Percentiles rank a stretch among this genome's conserved stretches.
Conservation (phyloP, 148 eudicot genomes). For the Cornus florida region DNA sequence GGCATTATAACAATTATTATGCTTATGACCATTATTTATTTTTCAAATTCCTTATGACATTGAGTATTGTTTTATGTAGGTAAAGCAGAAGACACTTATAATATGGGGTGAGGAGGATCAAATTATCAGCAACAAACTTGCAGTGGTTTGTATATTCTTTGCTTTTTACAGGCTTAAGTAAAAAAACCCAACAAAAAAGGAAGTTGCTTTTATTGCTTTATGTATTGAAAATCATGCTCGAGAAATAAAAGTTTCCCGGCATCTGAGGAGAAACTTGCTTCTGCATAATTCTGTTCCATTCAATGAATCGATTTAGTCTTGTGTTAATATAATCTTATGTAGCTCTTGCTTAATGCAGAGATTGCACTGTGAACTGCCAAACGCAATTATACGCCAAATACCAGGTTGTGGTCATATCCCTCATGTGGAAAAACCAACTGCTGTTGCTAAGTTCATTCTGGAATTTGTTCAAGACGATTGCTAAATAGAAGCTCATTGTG, state of each 20-base stretch:
- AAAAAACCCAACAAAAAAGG: not conserved
- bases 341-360: constrained; percentile 46
- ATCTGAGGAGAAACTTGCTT: constrained; percentile 1
- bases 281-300: not conserved
- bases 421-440: constrained; percentile 74
- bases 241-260: not conserved
- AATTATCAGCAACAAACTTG: constrained; percentile 72
- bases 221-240: constrained; percentile 1
- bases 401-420: constrained; percentile 93
- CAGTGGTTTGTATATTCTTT: constrained; percentile 57
- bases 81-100: constrained; percentile 65
- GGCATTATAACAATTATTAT: too few relatives aligned
- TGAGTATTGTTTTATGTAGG: constrained; percentile 39
- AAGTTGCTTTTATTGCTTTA: not conserved
- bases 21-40: not conserved
- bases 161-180: not conserved
- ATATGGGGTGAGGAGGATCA: constrained; percentile 92
- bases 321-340: not conserved
- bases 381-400: constrained; percentile 67
- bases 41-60: not conserved
- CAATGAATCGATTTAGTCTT: not conserved
- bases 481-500: constrained; percentile 14
- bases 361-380: constrained; percentile 64
- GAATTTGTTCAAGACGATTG: constrained; percentile 38
- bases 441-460: constrained; percentile 52